Evolutionary conservation across 306 rosid genomes (phyloP).

Genomic region (Inga laurina): DNA sequence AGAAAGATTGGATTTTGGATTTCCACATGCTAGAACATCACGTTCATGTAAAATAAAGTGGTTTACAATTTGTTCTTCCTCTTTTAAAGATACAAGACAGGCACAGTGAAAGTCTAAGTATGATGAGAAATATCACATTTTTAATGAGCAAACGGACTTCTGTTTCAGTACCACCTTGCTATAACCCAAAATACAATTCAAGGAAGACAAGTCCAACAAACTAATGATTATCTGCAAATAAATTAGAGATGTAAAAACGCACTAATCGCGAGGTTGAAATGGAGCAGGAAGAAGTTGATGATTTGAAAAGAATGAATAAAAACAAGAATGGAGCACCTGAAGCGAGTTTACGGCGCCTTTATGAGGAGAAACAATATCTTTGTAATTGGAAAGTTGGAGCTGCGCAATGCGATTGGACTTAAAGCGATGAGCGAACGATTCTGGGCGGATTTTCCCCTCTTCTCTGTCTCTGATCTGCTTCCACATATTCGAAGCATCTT

Average conservation of each 20-base stretch:
- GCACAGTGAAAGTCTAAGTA: neutral
- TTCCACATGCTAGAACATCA: neutral
- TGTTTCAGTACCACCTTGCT: neutral
- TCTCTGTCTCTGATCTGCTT: conserved; percentile 90
- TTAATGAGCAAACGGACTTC: neutral
- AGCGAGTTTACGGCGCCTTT: conserved; percentile 83
- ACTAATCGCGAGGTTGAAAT: neutral
- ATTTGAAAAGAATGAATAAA: neutral
- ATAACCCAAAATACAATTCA: neutral
- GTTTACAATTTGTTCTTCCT: neutral
- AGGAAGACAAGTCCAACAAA: neutral
- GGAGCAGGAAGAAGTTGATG: neutral
- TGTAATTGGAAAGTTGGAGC: conserved; percentile 70
- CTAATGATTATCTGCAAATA: neutral
- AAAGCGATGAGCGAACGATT: conserved; percentile 62
- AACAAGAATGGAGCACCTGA: conserved; percentile 51
- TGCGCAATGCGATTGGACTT: conserved; percentile 60
- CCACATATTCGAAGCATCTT: conserved; percentile 96
- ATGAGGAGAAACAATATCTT: conserved; percentile 77
- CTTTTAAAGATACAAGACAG: neutral
- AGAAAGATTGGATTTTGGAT: conserved; percentile 32
- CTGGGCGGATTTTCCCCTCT: conserved; percentile 65
- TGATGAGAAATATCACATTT: neutral
- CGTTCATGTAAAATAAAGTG: neutral
- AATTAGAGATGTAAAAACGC: neutral